phyloP scores from a whole-genome alignment of 768 basidiomycete genomes.

The Calocybe gangraenosa region DNA sequence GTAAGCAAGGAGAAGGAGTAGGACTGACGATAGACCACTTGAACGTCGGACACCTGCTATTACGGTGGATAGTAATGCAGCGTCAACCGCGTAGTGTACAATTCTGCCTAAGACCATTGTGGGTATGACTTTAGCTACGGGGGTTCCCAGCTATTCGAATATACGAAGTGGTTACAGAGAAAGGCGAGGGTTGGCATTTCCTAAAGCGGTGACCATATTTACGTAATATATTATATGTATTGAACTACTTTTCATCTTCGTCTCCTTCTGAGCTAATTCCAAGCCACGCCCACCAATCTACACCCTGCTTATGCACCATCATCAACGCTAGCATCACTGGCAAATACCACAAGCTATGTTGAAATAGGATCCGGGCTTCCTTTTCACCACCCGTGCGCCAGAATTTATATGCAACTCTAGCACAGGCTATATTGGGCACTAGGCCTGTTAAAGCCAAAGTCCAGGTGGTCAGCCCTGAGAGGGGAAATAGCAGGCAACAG shows the following conservation, averaged over 20 bases:
- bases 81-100: conserved; percentile 81
- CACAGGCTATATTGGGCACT: conserved; percentile 69
- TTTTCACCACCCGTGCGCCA: conserved; percentile 71
- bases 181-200: no score
- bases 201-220: no score
- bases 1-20: conserved; percentile 3
- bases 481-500: conserved; percentile 74
- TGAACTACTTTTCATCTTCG: conserved; percentile 4
- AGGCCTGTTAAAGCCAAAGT: conserved; percentile 75
- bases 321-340: conserved; percentile 86
- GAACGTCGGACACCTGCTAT: conserved; percentile 88
- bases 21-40: conserved; percentile 83
- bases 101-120: conserved; percentile 67
- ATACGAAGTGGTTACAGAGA: no score
- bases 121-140: background rate
- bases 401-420: conserved; percentile 68
- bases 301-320: conserved; percentile 91
- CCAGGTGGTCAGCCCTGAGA: conserved; percentile 95
- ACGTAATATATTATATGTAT: no score
- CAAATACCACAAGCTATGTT: conserved; percentile 84
- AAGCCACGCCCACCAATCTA: conserved; percentile 71
- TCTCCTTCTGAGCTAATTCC: conserved; percentile 31
- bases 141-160: no score
- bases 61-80: conserved; percentile 81
- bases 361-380: conserved; percentile 73